Evolutionary conservation across 768 basidiomycete species (phyloP), one percentile per base, ranked within the genome.

Genomic region (Boletus reticulatus): DNA sequence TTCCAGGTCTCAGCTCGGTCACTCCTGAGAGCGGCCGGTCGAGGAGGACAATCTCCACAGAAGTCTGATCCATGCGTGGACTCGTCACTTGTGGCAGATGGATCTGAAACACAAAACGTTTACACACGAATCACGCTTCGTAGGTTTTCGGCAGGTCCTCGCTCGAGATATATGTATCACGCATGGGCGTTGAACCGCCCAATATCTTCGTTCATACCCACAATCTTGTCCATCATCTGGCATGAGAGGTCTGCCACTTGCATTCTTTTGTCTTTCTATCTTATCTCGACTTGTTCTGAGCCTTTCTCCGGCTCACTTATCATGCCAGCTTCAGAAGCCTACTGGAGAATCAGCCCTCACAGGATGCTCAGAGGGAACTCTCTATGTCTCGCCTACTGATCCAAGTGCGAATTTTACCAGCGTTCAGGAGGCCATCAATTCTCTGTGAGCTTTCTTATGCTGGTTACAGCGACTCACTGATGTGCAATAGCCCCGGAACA

Each of bases 361-460:
- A 1, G 83, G 81, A 10, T 87, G 86, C 62, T 82, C 83, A 0
- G n/a, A 57, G 7, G 83, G 81, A 11, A 87, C 84, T 0, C 68
- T 87, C 4, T 86, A 78, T 53, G 85, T 87, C 20, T 85, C 83
- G 1, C 66, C 66, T 32, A 78, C 66, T 6, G 78, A 86, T 62
- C 53, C 64, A 0, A 67, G 68, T 46, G 79, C 84, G 0, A 53
- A 75, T 24, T 86, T 83, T 45, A 72, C 63, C 16, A 76, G 60
- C 24, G 70, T 87, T 4, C 86, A 88, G 64, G 73, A 77, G 13
- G 85, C 86, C 10, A 72, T 88, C 13, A 31, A 67, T 9, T 82
- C 83, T 7, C 70, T 88, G 84, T 84, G 56, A 56, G 78, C n/a
- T n/a, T 19, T 51, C 17, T 34, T 54, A 31, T 36, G 39, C 14